Conservation (phyloP, 2,329 filamentous ascomycete species). For the Diaporthe sp. region DNA sequence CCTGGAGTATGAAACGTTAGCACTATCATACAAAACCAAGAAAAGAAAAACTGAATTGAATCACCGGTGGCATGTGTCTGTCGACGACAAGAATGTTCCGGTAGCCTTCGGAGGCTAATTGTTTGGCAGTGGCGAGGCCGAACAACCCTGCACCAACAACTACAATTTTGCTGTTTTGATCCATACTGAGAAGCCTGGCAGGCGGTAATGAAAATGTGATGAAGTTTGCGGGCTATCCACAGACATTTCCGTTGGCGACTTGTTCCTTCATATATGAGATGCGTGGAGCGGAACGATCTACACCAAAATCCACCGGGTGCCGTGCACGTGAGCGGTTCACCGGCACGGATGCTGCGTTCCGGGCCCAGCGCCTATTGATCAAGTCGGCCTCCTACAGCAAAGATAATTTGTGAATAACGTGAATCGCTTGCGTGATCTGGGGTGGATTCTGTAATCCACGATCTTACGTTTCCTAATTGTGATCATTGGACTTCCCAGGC, state of each 20-base stretch:
- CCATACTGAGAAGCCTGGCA: background rate
- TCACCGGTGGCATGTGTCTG: background rate
- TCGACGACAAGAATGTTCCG: background rate
- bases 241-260: background rate
- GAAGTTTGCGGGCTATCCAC: background rate
- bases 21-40: background rate
- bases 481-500: background rate
- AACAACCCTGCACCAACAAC: background rate
- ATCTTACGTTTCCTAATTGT: background rate
- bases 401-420: background rate
- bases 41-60: background rate
- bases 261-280: background rate
- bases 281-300: background rate
- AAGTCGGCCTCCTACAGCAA: background rate
- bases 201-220: background rate
- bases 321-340: slow-evolving; percentile 5
- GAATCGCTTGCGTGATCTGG: background rate
- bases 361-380: background rate
- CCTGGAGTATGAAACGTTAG: background rate
- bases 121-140: background rate
- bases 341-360: background rate
- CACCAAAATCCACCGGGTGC: background rate
- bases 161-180: background rate
- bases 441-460: background rate
- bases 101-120: background rate